Evolutionary conservation across 2,329 filamentous ascomycete species (phyloP).

Genomic region (Trichoderma pleuroti): DNA sequence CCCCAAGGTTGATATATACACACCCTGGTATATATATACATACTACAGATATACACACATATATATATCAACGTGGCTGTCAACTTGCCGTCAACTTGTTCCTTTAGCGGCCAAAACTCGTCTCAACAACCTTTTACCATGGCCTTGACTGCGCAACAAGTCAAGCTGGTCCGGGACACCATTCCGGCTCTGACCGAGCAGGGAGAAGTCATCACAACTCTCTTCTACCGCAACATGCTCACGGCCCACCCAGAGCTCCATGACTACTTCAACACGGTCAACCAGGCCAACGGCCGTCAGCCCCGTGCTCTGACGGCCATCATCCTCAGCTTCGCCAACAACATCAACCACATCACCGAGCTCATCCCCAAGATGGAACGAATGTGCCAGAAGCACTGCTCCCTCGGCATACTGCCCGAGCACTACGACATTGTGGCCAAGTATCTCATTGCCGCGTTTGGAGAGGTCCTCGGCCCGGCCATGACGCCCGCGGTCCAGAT

Average conservation of each 20-base stretch:
- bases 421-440: slow-evolving; percentile 69
- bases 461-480: slow-evolving; percentile 59
- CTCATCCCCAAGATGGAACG: slow-evolving; percentile 52
- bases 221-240: slow-evolving; percentile 70
- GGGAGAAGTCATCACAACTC: slow-evolving; percentile 64
- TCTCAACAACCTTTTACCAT: slow-evolving; percentile 23
- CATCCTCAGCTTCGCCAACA: slow-evolving; percentile 66
- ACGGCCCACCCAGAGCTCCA: slow-evolving; percentile 62
- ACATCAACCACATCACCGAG: slow-evolving; percentile 62
- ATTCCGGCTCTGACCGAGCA: slow-evolving; percentile 66
- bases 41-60: background rate
- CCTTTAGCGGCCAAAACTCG: background rate
- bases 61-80: background rate
- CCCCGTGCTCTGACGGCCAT: slow-evolving; percentile 35
- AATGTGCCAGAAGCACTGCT: slow-evolving; percentile 70
- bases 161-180: slow-evolving; percentile 64
- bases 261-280: slow-evolving; percentile 61
- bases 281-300: slow-evolving; percentile 36
- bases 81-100: background rate
- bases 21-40: background rate
- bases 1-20: background rate
- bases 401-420: slow-evolving; percentile 63
- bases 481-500: slow-evolving; percentile 62
- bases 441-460: slow-evolving; percentile 65
- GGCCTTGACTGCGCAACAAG: slow-evolving; percentile 52